Base-by-base conservation (phyloP, 768 basidiomycete genomes). In the Boletus edulis region DNA sequence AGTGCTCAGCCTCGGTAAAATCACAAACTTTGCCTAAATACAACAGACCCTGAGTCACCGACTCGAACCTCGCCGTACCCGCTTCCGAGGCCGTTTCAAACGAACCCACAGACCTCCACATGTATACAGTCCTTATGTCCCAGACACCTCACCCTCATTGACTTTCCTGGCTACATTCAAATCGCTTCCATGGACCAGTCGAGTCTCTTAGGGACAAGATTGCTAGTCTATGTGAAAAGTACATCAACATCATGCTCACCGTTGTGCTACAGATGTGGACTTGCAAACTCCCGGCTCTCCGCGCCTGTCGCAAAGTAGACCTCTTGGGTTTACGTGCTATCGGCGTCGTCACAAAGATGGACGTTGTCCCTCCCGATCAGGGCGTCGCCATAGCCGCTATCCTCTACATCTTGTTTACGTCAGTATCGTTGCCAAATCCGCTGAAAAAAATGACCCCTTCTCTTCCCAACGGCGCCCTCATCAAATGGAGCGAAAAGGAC, bases 171-270 rank as follows among this genome's bases (percentile, higher is more conserved):
- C 3, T 99, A 99, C 70, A 86, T 99, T 54, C 96, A 99, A 68
- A 90, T 98, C 40, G 78, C 91, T 5, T 94, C 91, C 42, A 75
- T 98, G 75, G 96, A 99, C 75, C 97, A 99, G 68, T 97, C 0
- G 95, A 98, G 59, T 78, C 81, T 18, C 81, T 99, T 56, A 97
- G 94, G 68, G 93, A 96, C 66, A 96, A 98, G 72, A 96, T 99
- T 57, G 77, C 89, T 0, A 63, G 68, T 10, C 77, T 99, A 1
- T 98, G 97, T 73, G 97, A 98, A 53, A 91, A 87, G 67, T 99
- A 99, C 71, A 99, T 99, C n/a, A 99, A 99, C 71, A 93, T 99
- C 71, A 89, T 98, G 62, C 83, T 99, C n/a, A 96, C 97, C 5
- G 92, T 99, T 99, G 97, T 68, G 91, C 97, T 9, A 97, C 97